These are phyloP conservation scores for Exophiala alcalophila DNA, from an alignment of 2,329 filamentous ascomycete species.

Conservation along the genomic window DNA sequence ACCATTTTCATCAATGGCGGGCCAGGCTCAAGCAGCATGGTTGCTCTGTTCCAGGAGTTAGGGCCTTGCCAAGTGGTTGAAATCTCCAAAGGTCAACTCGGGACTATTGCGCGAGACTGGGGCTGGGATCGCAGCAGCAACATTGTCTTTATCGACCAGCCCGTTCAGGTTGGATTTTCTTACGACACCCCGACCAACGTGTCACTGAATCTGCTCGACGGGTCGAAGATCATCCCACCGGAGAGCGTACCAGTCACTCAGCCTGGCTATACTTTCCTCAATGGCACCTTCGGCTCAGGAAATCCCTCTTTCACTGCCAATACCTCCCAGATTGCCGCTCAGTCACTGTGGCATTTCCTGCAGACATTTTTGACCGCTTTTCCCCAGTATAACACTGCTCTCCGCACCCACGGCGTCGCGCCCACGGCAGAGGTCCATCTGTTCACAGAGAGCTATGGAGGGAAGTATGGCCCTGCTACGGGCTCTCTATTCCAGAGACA, in stretches of 20 bases:
- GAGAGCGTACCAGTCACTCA: constrained; percentile 29
- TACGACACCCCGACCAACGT: constrained; percentile 47
- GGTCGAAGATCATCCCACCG: constrained; percentile 35
- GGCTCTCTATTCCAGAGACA: constrained; percentile 58
- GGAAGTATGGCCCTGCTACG: constrained; percentile 66
- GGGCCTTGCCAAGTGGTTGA: constrained; percentile 44
- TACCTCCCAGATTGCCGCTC: constrained; percentile 46
- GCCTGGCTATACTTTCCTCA: constrained; percentile 43
- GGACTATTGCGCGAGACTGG: constrained; percentile 47
- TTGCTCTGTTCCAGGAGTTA: constrained; percentile 51
- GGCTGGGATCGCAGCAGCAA: constrained; percentile 49
- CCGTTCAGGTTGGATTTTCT: constrained; percentile 51
- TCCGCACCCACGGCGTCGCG: constrained; percentile 36
- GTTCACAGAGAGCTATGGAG: constrained; percentile 68
- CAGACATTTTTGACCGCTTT: constrained; percentile 57
- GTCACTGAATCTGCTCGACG: constrained; percentile 40
- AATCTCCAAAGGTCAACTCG: constrained; percentile 41
- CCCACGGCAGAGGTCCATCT: constrained; percentile 56
- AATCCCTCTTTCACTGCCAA: constrained; percentile 37
- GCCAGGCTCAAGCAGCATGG: constrained; percentile 52
- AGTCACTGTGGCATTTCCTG: constrained; percentile 57
- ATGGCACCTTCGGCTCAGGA: constrained; percentile 57
- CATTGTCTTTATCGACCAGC: constrained; percentile 46
- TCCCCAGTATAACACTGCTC: constrained; percentile 56
- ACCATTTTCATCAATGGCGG: constrained; percentile 55